phyloP scores from a whole-genome alignment of 2,329 filamentous ascomycete species.

The Neoarthrinium moseri region DNA sequence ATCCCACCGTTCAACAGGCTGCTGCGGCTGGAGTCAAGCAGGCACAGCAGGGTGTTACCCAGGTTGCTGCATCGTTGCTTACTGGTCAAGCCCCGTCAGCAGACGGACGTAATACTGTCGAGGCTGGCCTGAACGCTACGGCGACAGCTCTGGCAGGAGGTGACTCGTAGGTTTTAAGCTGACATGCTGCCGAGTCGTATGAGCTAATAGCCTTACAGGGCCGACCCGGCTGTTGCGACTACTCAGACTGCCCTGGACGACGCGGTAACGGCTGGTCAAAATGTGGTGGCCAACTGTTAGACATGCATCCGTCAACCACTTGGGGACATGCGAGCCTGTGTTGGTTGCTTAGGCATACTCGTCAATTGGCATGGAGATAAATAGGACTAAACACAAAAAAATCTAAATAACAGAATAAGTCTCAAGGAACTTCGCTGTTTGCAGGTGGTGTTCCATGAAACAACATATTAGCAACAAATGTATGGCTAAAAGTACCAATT shows the following conservation, averaged over 20 bases:
- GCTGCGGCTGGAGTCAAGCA: conserved; percentile 11
- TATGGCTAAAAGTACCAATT: too few relatives aligned
- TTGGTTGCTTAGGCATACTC: too few relatives aligned
- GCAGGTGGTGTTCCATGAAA: too few relatives aligned
- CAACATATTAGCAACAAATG: too few relatives aligned
- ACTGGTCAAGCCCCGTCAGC: conserved; percentile 8
- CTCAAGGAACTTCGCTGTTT: too few relatives aligned
- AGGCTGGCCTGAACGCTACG: conserved; percentile 11
- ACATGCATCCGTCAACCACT: too few relatives aligned
- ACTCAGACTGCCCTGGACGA: conserved; percentile 9
- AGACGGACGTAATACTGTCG: conserved; percentile 9
- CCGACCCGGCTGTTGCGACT: conserved; percentile 10
- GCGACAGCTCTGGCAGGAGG: conserved; percentile 9
- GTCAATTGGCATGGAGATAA: too few relatives aligned
- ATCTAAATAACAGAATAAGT: too few relatives aligned
- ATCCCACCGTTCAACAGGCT: conserved; percentile 8
- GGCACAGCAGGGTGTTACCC: conserved; percentile 8
- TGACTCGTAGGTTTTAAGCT: conserved; percentile 8
- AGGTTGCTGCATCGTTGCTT: conserved; percentile 10
- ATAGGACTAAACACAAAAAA: too few relatives aligned
- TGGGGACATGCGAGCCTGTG: too few relatives aligned
- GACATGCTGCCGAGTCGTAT: neutral
- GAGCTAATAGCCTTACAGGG: neutral
- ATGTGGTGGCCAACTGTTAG: conserved; percentile 12
- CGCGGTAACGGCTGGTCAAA: conserved; percentile 10